Evolutionary conservation across 176 grass and related monocot genomes (phyloP).

Genomic region (Melocanna baccifera): DNA sequence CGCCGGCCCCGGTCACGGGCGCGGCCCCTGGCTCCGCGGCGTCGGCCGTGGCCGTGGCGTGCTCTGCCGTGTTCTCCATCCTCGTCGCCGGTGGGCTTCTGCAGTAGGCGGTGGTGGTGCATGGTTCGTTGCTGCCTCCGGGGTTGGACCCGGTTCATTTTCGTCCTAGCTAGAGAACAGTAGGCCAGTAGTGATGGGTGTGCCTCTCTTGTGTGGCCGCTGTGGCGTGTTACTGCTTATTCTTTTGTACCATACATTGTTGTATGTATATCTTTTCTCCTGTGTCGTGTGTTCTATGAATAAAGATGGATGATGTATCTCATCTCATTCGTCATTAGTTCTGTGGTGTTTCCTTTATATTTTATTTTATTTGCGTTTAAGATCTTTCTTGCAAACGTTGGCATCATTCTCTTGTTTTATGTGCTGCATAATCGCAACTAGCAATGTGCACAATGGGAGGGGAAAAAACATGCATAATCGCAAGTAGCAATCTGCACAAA

Average conservation of each 20-base stretch:
- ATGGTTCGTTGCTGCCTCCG: not conserved
- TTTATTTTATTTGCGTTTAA: not conserved
- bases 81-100: conserved; percentile 43
- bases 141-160: not conserved
- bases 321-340: not conserved
- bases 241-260: conserved; percentile 58
- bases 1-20: conserved; percentile 46
- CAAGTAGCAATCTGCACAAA: not conserved
- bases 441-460: not conserved
- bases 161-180: conserved; percentile 4
- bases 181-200: not conserved
- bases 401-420: not conserved
- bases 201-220: not conserved
- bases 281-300: conserved; percentile 24
- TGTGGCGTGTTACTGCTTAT: conserved; percentile 34
- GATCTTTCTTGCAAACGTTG: not conserved
- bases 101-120: conserved; percentile 39
- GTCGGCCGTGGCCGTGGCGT: conserved; percentile 45
- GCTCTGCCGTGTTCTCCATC: conserved; percentile 49
- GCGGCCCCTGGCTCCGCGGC: conserved; percentile 40
- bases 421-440: not conserved
- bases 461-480: not conserved
- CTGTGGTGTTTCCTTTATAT: not conserved
- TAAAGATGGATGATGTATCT: conserved; percentile 26
- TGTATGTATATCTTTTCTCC: not conserved